These are phyloP conservation scores for Acorus calamus DNA, from an alignment of 106 monocot species.

Conservation along the genomic window DNA sequence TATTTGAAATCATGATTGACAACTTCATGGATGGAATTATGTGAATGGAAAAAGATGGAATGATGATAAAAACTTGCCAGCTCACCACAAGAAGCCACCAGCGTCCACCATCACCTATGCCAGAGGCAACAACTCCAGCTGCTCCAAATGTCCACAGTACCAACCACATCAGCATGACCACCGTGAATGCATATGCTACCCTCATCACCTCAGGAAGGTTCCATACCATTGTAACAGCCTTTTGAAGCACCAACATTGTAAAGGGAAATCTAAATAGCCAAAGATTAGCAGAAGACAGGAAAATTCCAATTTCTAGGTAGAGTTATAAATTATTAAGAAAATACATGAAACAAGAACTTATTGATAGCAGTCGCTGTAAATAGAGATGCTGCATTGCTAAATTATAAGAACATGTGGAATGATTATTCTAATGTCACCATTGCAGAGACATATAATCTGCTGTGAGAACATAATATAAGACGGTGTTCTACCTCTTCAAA, in stretches of 20 bases:
- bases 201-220: constrained; percentile 68
- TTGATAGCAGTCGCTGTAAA: too few relatives aligned
- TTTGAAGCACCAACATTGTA: constrained; percentile 91
- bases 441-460: too few relatives aligned
- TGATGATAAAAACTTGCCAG: constrained; percentile 71
- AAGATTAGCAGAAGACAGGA: background rate
- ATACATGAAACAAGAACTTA: too few relatives aligned
- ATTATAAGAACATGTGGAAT: too few relatives aligned
- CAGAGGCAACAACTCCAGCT: constrained; percentile 69
- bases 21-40: background rate
- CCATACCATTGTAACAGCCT: constrained; percentile 76
- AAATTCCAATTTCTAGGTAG: background rate
- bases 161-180: constrained; percentile 87
- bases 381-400: too few relatives aligned
- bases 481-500: too few relatives aligned
- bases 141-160: constrained; percentile 89
- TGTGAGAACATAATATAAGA: too few relatives aligned
- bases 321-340: too few relatives aligned
- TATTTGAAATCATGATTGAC: background rate
- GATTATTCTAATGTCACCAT: too few relatives aligned
- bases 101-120: constrained; percentile 38
- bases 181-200: constrained; percentile 55
- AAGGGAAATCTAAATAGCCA: constrained; percentile 60
- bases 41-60: constrained; percentile 16
- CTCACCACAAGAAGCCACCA: constrained; percentile 99